Base-by-base conservation (phyloP, 306 rosid genomes). In the Cicer chorassanicum region DNA sequence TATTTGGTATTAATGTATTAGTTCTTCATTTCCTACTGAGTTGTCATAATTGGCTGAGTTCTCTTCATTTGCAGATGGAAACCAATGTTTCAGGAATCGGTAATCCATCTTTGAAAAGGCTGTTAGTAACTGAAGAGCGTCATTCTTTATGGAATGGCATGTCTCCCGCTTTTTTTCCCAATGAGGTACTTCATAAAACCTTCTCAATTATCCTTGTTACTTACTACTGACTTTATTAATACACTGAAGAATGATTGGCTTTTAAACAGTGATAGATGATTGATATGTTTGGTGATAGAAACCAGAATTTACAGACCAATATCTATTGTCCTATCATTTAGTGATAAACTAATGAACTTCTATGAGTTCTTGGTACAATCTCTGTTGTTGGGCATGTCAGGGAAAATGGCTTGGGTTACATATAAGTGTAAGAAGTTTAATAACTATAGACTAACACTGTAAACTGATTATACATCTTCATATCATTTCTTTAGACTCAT, bases 51-150 rank as follows among this genome's bases (percentile, higher is more conserved):
- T 66, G 50, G 55, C 9, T 70, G 75, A 40, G 12, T 54, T 44
- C 69, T 44, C 64, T 84, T 39, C 60, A 38, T 70, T 64, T 82
- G 84, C 91, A 94, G 99, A 84, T 88, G 80, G 95, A 86, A 85
- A 86, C 66, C 83, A 61, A 81, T 78, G 57, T 72, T 69, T 82
- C 89, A 74, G 79, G 72, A 69, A 72, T 73, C 55, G 78, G 77
- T 9, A 57, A 77, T 84, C 83, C 90, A 64, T 77, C 88, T 78
- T 75, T 81, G 68, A 86, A 86, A 70, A 87, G 92, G 75, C 84
- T 74, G 14, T 81, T 82, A 38, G 88, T 70, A 81, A 69, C 87
- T 69, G 86, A 93, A 57, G 93, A 86, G 63, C 86, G 70, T 48
- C 82, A 85, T 54, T 82, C 87, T 46, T 8, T 81, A 21, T 84